Base-by-base conservation (phyloP, 2,329 filamentous ascomycete genomes). In the Thelonectria blattea region DNA sequence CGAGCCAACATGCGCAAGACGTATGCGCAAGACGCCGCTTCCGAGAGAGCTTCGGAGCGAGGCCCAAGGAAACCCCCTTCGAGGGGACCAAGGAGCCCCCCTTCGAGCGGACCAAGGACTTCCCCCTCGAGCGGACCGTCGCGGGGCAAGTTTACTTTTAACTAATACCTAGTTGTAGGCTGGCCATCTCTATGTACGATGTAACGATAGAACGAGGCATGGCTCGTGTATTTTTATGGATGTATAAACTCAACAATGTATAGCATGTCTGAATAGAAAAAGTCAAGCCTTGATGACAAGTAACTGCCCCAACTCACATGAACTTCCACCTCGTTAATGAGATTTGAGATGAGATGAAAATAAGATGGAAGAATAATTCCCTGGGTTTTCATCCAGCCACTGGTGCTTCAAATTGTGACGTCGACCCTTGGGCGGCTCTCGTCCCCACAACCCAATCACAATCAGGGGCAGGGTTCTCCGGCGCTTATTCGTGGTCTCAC, bases 401-500 rank as follows among this genome's bases (percentile, higher is more conserved):
- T 22, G 7, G 10, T 11, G 14, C 6, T 10, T 24, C 32, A 3
- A 20, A 17, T 22, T 48, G 41, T 48, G 57, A 50, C 41, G 52
- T 60, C 52, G 52, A 55, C 46, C 22, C 41, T 52, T 47, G 43
- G 46, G 51, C 43, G 47, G 57, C 52, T 48, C 42, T 15, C 34
- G 52, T 41, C 54, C 52, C 43, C 50, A 37, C 50, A 49, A 22
- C 39, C 48, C 41, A 30, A 37, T 57, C 60, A 47, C 58, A 52
- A 37, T 47, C 39, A 68, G 34, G 39, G 48, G 56, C 52, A 60
- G 50, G 65, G 65, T 56, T 30, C 53, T 53, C 56, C 50, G 57
- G 67, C 67, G 67, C 67, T 68, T 69, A 68, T 14, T 56, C 54
- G 54, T 65, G 32, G 63, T 70, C 67, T 68, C 67, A 68, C 64